Base-by-base conservation (phyloP, 768 basidiomycete species). In the Rhodosporidiobolus odoratus region DNA sequence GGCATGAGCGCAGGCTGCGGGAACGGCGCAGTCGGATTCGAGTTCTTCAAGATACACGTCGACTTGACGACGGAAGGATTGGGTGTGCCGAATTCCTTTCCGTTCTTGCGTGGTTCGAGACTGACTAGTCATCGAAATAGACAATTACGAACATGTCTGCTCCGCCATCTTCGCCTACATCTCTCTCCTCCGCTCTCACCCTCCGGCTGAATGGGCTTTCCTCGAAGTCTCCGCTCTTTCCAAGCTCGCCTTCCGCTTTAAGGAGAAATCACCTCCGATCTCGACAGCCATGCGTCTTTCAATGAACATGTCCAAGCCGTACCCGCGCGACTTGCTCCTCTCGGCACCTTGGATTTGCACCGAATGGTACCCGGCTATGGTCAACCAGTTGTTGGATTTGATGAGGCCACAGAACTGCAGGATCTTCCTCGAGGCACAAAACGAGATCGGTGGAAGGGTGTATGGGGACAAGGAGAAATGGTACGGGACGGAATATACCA, bases 401-500 rank as follows among this genome's bases (percentile, higher is more conserved):
- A 21, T 75, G 52, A 82, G 79, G 30, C 81, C 89, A 59, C 80
- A 84, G 62, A 83, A 85, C 68, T 85, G 87, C 57, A 83, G 90
- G 30, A 85, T 88, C 30, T 86, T 89, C 34, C 79, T 99, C 48
- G 91, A 91, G 85, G 88, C 88, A n/a, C 86, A 86, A 78, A 85
- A 84, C 52, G 85, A 86, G 69, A 88, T 85, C 38, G 82, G 83
- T 53, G 83, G 82, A 62, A 81, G 89, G 63, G 78, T 80, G 34
- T 85, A 79, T 41, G 78, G 79, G 53, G 54, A 77, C 65, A 86
- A 84, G 53, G 96, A 98, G 80, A 87, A 88, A 52, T 92, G 92
- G 86, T 99, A 99, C 79, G 91, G 89, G 8, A 97, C 96, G 3
- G 84, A 86, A 71, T 97, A 94, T 79, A 82, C 82, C 43, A 86